Conservation (phyloP, 176 grass and related monocot species). For the Eleusine indica region DNA sequence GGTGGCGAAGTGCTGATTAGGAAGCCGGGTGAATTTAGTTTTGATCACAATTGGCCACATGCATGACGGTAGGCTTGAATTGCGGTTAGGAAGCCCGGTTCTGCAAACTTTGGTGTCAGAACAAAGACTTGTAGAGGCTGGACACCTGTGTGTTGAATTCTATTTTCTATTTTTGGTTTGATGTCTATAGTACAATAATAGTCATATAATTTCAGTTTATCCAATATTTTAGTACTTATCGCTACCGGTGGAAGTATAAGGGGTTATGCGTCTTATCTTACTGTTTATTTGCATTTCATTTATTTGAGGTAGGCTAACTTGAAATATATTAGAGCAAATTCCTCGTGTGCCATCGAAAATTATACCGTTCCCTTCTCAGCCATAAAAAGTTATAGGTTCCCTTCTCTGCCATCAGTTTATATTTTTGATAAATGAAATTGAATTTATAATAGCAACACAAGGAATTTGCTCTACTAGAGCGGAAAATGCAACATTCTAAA, state of each 20-base stretch:
- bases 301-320: background rate
- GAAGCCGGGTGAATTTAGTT: slow-evolving; percentile 4
- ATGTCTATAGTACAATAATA: background rate
- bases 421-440: no score
- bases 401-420: no score
- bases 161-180: background rate
- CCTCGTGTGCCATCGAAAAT: no score
- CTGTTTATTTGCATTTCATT: slow-evolving; percentile 11
- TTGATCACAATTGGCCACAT: slow-evolving; percentile 8
- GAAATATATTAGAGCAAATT: background rate
- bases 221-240: background rate
- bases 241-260: background rate
- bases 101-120: background rate
- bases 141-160: background rate
- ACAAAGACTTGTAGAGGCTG: background rate
- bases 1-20: background rate
- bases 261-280: background rate
- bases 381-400: no score
- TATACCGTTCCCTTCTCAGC: no score
- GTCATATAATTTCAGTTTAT: background rate
- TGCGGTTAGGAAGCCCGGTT: background rate
- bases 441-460: no score
- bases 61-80: background rate
- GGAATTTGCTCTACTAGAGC: background rate
- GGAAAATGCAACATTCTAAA: background rate